Conservation (phyloP, 139 green algal species). For the Micractinium conductrix region DNA sequence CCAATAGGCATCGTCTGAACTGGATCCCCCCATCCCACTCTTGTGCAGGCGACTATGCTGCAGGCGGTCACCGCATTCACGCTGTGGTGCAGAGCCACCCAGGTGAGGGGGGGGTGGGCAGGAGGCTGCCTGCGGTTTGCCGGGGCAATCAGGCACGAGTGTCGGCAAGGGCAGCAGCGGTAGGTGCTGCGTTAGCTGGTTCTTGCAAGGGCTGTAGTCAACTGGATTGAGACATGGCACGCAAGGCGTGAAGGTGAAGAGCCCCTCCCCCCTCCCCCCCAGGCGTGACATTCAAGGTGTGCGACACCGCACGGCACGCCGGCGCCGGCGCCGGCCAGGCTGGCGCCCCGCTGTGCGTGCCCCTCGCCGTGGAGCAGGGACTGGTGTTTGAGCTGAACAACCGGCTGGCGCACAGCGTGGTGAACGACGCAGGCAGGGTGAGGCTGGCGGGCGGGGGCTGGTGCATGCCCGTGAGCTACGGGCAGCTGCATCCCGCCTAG, state of each 20-base stretch:
- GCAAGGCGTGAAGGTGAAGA: background rate
- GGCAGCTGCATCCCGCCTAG: background rate
- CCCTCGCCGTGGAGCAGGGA: conserved; percentile 60
- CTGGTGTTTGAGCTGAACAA: conserved; percentile 82
- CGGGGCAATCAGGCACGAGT: no score
- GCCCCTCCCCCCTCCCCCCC: background rate
- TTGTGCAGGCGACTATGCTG: conserved; percentile 72
- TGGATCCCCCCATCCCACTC: no score
- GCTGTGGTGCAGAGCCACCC: conserved; percentile 43
- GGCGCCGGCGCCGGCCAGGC: background rate
- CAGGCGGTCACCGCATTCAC: conserved; percentile 69
- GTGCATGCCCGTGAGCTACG: background rate
- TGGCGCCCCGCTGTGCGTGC: conserved; percentile 35
- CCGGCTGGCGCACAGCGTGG: conserved; percentile 54
- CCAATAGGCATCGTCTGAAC: no score
- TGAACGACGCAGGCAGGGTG: conserved; percentile 38
- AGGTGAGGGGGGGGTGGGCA: background rate
- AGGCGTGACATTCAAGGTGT: conserved; percentile 19
- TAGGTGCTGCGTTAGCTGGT: no score
- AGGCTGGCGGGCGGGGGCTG: background rate
- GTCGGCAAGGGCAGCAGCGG: no score
- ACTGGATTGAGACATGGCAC: background rate
- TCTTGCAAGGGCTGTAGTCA: background rate
- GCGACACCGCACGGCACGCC: background rate
- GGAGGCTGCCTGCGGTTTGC: background rate